Evolutionary conservation across 306 rosid genomes (phyloP).

Genomic region (Astragalus membranaceus): DNA sequence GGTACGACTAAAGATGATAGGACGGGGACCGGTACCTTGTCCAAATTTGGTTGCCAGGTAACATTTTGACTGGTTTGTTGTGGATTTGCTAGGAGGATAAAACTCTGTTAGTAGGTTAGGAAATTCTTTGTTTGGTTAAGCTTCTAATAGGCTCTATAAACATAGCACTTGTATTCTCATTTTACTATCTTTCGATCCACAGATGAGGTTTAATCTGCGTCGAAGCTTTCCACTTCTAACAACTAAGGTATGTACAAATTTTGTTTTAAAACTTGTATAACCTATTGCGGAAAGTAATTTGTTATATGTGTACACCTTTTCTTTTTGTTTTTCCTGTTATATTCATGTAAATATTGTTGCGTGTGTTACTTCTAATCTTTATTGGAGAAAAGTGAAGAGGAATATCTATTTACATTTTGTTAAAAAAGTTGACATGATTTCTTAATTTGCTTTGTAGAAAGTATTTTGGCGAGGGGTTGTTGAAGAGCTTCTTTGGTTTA

Average conservation of each 20-base stretch:
- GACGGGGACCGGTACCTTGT: conserved; percentile 94
- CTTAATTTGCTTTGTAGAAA: conserved; percentile 58
- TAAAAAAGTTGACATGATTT: conserved; percentile 29
- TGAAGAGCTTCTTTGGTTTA: conserved; percentile 98
- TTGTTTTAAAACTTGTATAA: conserved; percentile 13
- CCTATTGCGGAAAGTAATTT: background rate
- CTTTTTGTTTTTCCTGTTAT: background rate
- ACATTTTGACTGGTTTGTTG: conserved; percentile 14
- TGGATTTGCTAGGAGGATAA: background rate
- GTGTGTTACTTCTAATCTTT: background rate
- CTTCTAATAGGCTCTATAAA: no score
- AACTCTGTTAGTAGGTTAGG: no score
- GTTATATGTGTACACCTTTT: background rate
- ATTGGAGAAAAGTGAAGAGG: conserved; percentile 8
- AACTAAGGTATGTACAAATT: conserved; percentile 61
- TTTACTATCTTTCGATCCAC: background rate
- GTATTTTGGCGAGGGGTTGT: conserved; percentile 98
- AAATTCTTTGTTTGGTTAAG: no score
- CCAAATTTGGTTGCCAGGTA: conserved; percentile 95
- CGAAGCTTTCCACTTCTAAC: conserved; percentile 85
- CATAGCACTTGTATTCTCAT: no score
- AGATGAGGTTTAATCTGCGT: conserved; percentile 93
- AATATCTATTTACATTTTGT: conserved; percentile 3
- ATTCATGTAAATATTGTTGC: conserved; percentile 4
- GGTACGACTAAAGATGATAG: conserved; percentile 84